These are phyloP conservation scores for Rhizophagus prolifer DNA, from an alignment of 192 early-diverging fungal species.

Conservation along the genomic window DNA sequence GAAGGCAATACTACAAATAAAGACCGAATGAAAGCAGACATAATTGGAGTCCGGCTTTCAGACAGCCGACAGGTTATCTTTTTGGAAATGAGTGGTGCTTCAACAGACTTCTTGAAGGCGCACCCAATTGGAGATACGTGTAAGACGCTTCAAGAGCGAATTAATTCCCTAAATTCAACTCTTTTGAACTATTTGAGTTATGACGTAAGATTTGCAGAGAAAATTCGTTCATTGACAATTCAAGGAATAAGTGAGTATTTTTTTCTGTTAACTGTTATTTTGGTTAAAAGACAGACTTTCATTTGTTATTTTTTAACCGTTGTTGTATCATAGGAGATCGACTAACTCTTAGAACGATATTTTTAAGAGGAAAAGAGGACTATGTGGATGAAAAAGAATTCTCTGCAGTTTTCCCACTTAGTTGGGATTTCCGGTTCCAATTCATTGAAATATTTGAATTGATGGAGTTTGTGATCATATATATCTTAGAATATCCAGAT, in stretches of 20 bases:
- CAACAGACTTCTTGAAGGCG: constrained; percentile 2
- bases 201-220: constrained; percentile 19
- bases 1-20: constrained; percentile 20
- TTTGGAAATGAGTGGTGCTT: background rate
- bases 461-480: constrained; percentile 16
- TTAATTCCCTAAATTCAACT: constrained; percentile 18
- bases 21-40: constrained; percentile 18
- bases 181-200: constrained; percentile 23
- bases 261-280: background rate
- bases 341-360: constrained; percentile 4
- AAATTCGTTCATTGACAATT: constrained; percentile 22
- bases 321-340: constrained; percentile 2
- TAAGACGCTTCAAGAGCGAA: constrained; percentile 22
- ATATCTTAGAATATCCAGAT: constrained; percentile 5
- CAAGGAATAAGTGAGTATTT: constrained; percentile 22
- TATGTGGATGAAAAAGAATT: constrained; percentile 6
- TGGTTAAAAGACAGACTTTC: background rate
- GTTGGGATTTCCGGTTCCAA: constrained; percentile 20
- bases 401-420: background rate
- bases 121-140: constrained; percentile 5
- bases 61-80: constrained; percentile 1
- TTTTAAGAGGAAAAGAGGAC: constrained; percentile 7
- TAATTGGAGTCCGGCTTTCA: constrained; percentile 17
- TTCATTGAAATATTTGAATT: constrained; percentile 20
- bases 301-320: background rate